Evolutionary conservation across 73 alveolate species (phyloP), one percentile per base, ranked within the genome.

Genomic region (Durusdinium trenchii): DNA sequence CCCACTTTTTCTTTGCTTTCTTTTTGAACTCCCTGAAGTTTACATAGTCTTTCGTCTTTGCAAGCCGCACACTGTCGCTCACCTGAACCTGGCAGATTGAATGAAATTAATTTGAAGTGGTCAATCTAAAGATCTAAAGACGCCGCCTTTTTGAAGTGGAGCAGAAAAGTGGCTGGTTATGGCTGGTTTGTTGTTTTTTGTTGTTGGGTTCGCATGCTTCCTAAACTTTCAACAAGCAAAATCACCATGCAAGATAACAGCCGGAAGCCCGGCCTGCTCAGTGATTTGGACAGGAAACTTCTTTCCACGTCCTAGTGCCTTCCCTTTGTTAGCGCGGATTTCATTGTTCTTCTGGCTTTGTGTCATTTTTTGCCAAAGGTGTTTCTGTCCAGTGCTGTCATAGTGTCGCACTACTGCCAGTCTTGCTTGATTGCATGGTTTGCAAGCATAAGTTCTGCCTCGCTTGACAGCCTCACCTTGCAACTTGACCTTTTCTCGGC

Each of bases 221-320:
- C 20, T 9, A 20, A 54, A 54, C 28, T 20, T 54, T 9, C 64
- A 36, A 3, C 48, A 36, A 48, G 46, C 48, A 2, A 71, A 16
- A 48, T 71, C 4, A 35, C 83, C 83, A 36, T 35, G 40, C 18
- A 62, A 10, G 40, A 10, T 3, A 5, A 10, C 36, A 62, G 32
- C 4, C 4, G 40, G 36, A 20, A 62, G 32, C 54, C 64, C 89
- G 12, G 43, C 89, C 89, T 42, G 36, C 64, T 78, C 92, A 7
- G 48, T 47, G 62, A 47, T 32, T 2, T 47, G 32, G 14, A 82
- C 92, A 28, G 64, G 71, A 50, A 82, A 82, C 71, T 47, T 82
- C 48, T 82, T 82, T 28, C 92, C 92, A 30, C 92, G 43, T 5
- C 92, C 92, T 32, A 35, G 92, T 3, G 71, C 92, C 45, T 46